Base-by-base conservation (phyloP, 768 basidiomycete genomes). In the Calocera cornea region DNA sequence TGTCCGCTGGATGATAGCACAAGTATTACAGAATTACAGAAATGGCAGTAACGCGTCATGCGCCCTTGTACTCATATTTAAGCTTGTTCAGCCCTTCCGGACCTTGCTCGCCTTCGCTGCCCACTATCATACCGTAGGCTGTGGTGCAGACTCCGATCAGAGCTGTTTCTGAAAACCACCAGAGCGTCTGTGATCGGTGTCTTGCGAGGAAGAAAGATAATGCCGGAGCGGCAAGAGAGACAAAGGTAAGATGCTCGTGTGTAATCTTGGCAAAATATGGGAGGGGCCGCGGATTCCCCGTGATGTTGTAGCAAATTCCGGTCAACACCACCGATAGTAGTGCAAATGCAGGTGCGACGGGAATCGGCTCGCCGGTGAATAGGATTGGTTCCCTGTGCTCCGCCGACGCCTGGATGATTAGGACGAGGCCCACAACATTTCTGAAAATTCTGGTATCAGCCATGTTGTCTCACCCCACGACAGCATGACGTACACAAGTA, bases 121-220 rank as follows among this genome's bases (percentile, higher is more conserved):
- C 31, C 31, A 31, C 27, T 29, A 60, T 60, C 10, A 60, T 60
- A 27, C 31, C 31, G 19, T 60, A 27, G 14, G 54, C 54, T 5
- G 54, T 60, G 2, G 54, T 33, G 31, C 54, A 60, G 5, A 60
- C 19, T 16, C 54, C 54, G 31, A 60, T 60, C 27, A 60, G 27
- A 27, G 54, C 54, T 27, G 54, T 60, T 60, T 60, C 54, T 16
- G 54, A 2, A 60, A 60, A 60, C 54, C 54, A 60, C 54, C 54
- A 60, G 10, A 60, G 31, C 31, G 54, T 60, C 31, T 60, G 54
- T 3, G 54, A 60, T 10, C 54, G 54, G 22, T 60, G 54, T 33
- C 31, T 27, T 19, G 14, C 54, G 19, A 60, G 54, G 24, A 60
- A 60, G 54, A 60, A 60, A 16, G 54, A 60, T 60, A 60, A 31